phyloP scores from a whole-genome alignment of 495 filamentous ascomycete species.

The Aspergillus indologenus region DNA sequence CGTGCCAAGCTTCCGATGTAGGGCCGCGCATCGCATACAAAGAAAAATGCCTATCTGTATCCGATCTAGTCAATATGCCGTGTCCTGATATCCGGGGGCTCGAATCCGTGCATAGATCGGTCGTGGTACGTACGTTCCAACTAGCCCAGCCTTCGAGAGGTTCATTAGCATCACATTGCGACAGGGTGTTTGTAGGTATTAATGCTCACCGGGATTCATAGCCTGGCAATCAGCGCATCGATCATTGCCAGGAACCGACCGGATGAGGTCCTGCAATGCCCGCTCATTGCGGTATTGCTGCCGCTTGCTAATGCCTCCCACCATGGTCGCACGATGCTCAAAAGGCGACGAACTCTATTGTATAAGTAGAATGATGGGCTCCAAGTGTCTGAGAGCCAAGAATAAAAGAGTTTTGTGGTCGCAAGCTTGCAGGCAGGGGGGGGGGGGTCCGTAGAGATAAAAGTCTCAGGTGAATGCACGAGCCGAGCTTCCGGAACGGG shows the following conservation, averaged over 20 bases:
- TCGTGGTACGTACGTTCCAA: conserved; percentile 77
- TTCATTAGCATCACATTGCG: conserved; percentile 7
- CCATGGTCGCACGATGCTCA: conserved; percentile 40
- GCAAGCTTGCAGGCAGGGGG: background rate
- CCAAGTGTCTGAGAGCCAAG: background rate
- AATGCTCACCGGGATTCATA: conserved; percentile 78
- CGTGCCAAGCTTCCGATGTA: conserved; percentile 95
- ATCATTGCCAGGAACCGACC: conserved; percentile 85
- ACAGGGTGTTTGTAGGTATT: background rate
- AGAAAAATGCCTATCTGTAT: conserved; percentile 87
- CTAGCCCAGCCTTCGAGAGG: conserved; percentile 75
- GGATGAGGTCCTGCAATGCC: conserved; percentile 83
- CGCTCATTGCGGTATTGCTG: conserved; percentile 96
- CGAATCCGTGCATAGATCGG: background rate
- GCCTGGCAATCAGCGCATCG: conserved; percentile 90
- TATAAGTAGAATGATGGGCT: background rate
- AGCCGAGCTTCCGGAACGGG: conserved; percentile 20
- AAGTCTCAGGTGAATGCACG: conserved; percentile 6
- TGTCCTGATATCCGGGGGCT: background rate
- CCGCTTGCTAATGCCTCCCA: conserved; percentile 72
- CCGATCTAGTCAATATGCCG: conserved; percentile 23
- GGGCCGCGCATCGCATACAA: conserved; percentile 92
- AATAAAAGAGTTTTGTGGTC: background rate
- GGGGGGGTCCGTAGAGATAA: conserved; percentile 5
- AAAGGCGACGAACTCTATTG: conserved; percentile 5